Conservation (phyloP, 768 basidiomycete species). For the Xerocomellus intermedius region DNA sequence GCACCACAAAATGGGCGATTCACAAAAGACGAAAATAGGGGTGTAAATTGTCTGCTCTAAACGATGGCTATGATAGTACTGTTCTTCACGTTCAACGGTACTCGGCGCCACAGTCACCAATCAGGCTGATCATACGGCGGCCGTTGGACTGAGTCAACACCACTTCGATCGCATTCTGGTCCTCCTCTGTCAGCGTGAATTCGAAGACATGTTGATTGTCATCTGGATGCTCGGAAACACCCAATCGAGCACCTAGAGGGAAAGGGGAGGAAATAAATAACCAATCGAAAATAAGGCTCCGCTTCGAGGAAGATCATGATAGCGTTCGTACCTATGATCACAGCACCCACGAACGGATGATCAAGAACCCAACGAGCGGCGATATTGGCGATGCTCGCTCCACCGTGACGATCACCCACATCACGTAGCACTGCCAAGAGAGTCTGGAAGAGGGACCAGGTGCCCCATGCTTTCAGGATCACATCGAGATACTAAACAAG, state of each 20-base stretch:
- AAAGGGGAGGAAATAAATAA: background rate
- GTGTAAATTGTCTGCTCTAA: background rate
- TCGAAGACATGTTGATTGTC: constrained; percentile 66
- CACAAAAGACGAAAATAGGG: background rate
- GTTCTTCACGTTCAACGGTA: constrained; percentile 46
- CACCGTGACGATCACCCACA: constrained; percentile 68
- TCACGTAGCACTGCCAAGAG: constrained; percentile 56
- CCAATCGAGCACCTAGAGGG: constrained; percentile 62
- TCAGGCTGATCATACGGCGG: constrained; percentile 56
- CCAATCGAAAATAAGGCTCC: background rate
- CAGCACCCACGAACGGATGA: constrained; percentile 73
- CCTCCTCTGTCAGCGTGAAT: constrained; percentile 54
- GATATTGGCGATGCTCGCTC: constrained; percentile 70
- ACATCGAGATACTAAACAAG: constrained; percentile 74
- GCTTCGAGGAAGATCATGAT: constrained; percentile 1
- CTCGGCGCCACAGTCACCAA: constrained; percentile 85
- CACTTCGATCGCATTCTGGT: constrained; percentile 59
- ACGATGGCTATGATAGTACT: background rate
- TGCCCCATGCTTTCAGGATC: constrained; percentile 77
- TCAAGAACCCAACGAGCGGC: constrained; percentile 84
- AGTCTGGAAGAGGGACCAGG: constrained; percentile 71
- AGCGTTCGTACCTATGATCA: constrained; percentile 59
- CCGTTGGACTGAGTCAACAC: constrained; percentile 64
- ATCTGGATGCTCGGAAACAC: constrained; percentile 68
- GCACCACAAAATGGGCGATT: background rate